Base-by-base conservation (phyloP, 345 rosid species). In the Rhodamnia argentea region DNA sequence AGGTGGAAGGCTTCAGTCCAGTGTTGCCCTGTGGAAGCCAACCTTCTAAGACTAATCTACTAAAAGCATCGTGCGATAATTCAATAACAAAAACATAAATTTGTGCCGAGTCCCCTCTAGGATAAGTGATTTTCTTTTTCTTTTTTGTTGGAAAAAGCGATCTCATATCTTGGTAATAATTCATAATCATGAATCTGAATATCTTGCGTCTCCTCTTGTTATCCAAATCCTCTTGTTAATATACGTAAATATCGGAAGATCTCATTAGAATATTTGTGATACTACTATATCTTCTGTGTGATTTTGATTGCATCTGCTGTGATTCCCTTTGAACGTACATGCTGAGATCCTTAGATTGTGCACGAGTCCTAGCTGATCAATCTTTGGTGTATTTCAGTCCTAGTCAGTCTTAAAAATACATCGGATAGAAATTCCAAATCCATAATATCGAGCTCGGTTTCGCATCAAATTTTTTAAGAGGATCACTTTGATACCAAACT, bases 81-180 rank as follows among this genome's bases (percentile, higher is more conserved):
- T 29, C 14, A 20, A 29, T 62, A 29, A 64, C 20, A 18, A 15
- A 29, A 29, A 16, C 20, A 53, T 53, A 53, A 4, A 52, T 52
- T 52, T 5, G 18, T 29, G 10, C 22, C 11, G 22, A 7, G 11
- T 29, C 40, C 42, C 75, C 42, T 62, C 75, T 32, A 27, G 42
- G 42, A 62, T 62, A 29, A 29, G 42, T 32, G 23, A 60, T 60
- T 6, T 60, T 60, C 14, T 62, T 62, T 32, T 60, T 27, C 13
- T 60, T 13, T 14, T 29, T 14, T 7, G 0, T 7, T 0, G 40
- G 42, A 0, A 16, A 62, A 29, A 15, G 32, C 0, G 42, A 29
- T 62, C 75, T 64, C 42, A 64, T 3, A 29, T 64, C 76, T 62
- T 14, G 29, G 20, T 27, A 27, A 15, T 29, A 64, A 62, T 29